phyloP scores from a whole-genome alignment of 75 land plant genomes.

The Azolla pinnata region DNA sequence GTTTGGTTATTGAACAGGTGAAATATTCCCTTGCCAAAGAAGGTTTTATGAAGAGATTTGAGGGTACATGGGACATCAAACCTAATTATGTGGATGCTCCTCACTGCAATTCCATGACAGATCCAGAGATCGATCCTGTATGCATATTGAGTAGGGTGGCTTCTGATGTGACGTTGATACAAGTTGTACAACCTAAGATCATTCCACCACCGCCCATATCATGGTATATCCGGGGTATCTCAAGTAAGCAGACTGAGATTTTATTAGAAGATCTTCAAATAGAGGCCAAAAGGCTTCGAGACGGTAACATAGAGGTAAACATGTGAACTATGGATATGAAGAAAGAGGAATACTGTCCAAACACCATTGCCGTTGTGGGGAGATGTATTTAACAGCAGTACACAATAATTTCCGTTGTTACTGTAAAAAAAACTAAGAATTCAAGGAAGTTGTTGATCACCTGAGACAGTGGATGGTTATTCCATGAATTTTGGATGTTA shows the following conservation, averaged over 20 bases:
- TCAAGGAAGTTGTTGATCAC: too few relatives aligned
- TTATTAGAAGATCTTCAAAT: slow-evolving; percentile 54
- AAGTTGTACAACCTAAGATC: slow-evolving; percentile 72
- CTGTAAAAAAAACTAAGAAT: too few relatives aligned
- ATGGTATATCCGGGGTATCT: slow-evolving; percentile 89
- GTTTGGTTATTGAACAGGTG: slow-evolving; percentile 32
- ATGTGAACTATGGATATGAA: too few relatives aligned
- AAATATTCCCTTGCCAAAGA: slow-evolving; percentile 67
- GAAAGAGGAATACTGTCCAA: too few relatives aligned
- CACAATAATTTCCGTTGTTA: too few relatives aligned
- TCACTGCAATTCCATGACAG: slow-evolving; percentile 8
- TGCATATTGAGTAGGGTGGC: slow-evolving; percentile 54
- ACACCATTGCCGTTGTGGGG: too few relatives aligned
- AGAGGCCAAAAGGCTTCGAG: slow-evolving; percentile 60
- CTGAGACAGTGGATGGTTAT: too few relatives aligned
- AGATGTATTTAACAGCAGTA: too few relatives aligned
- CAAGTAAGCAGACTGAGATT: slow-evolving; percentile 67
- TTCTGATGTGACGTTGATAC: slow-evolving; percentile 57
- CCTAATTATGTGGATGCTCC: slow-evolving; percentile 73
- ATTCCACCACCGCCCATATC: slow-evolving; percentile 90
- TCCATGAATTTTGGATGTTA: too few relatives aligned
- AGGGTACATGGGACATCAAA: slow-evolving; percentile 74
- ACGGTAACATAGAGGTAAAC: slow-evolving; percentile 5
- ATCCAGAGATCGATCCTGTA: background rate
- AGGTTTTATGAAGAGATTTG: slow-evolving; percentile 93